phyloP scores from a whole-genome alignment of 257 asterid genomes.

The Solanum chaucha region DNA sequence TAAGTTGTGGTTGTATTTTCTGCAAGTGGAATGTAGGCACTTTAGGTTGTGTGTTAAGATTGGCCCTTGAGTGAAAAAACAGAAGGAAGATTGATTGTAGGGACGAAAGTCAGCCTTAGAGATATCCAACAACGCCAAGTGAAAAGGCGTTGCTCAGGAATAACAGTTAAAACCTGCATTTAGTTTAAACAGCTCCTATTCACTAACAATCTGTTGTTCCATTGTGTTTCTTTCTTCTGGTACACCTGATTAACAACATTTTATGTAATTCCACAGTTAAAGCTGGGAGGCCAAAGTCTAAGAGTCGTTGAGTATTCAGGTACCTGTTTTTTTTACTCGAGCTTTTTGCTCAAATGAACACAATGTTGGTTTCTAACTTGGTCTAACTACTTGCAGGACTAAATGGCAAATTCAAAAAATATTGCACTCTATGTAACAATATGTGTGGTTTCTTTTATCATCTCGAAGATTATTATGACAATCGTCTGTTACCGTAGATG shows the following conservation, averaged over 20 bases:
- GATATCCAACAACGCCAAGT: neutral
- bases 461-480: slow-evolving; percentile 61
- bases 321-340: neutral
- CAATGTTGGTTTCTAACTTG: neutral
- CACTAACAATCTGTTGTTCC: neutral
- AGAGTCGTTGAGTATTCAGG: neutral
- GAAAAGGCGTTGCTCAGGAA: neutral
- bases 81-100: neutral
- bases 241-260: neutral
- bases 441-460: slow-evolving; percentile 50
- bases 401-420: slow-evolving; percentile 23
- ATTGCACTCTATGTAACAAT: slow-evolving; percentile 53
- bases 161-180: neutral
- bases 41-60: neutral
- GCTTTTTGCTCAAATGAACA: neutral
- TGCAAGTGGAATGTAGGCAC: neutral
- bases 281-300: neutral
- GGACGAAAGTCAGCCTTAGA: neutral
- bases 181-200: neutral
- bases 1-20: neutral
- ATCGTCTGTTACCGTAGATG: slow-evolving; percentile 71
- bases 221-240: neutral
- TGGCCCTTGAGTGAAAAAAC: neutral
- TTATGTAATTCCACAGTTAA: neutral
- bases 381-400: neutral